Percentiles rank a stretch among this genome's conserved stretches.
Evolutionary conservation across 306 rosid genomes (phyloP).

Genomic region (Amphicarpaea edgeworthii): DNA sequence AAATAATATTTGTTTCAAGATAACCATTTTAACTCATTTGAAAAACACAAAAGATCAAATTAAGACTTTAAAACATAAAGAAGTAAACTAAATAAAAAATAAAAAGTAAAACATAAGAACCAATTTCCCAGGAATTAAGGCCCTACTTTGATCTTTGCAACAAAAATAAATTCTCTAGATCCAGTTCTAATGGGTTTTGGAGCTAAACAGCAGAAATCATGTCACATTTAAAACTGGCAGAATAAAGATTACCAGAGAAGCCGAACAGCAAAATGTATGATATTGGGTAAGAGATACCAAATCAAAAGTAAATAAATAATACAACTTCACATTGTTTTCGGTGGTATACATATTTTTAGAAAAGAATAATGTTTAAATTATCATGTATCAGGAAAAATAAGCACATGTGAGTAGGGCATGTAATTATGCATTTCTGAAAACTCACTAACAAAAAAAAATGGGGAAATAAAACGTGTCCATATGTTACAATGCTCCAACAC

Average conservation of each 20-base stretch:
- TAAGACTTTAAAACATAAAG: too few relatives aligned
- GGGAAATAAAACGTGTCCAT: constrained; percentile 33
- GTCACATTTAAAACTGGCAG: not conserved
- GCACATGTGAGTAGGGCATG: constrained; percentile 19
- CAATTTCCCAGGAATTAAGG: not conserved
- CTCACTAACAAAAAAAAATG: constrained; percentile 24
- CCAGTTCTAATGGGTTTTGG: not conserved
- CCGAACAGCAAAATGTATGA: not conserved
- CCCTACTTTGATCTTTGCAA: not conserved
- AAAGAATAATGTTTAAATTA: constrained; percentile 3
- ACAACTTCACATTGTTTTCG: constrained; percentile 1
- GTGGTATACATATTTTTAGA: constrained; percentile 21
- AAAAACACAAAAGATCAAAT: too few relatives aligned
- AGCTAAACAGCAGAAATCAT: not conserved
- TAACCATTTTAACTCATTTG: too few relatives aligned
- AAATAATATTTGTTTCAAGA: too few relatives aligned
- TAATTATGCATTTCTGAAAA: constrained; percentile 36
- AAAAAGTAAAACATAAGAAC: too few relatives aligned
- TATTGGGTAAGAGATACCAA: not conserved
- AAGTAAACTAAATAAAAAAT: too few relatives aligned
- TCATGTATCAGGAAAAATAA: not conserved
- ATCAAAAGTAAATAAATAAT: not conserved
- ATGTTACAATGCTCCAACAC: constrained; percentile 35
- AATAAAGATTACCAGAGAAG: not conserved
- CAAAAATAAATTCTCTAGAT: not conserved